Base-by-base conservation (phyloP, 106 monocot species). In the Phalaenopsis aphrodite region DNA sequence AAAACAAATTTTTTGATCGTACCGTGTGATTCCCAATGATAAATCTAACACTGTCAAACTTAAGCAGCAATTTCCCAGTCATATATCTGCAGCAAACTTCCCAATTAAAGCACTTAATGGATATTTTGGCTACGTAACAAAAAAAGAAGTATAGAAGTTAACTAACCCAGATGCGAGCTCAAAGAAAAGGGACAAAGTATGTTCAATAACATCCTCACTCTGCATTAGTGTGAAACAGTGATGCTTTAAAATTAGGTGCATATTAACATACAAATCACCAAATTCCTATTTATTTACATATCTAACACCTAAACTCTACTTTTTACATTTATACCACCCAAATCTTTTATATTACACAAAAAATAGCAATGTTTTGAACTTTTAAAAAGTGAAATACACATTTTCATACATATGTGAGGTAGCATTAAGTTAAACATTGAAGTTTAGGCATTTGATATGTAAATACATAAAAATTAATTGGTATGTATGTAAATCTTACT, bases 41-140 rank as follows among this genome's bases (percentile, higher is more conserved):
- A 83, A 89, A 99, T 75, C 91, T 99, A 37, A 95, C 84, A 79
- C 91, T 83, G 75, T 99, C 98, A 85, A 99, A 85, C 84, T 99
- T 99, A 75, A 99, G 94, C 56, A 99, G 85, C n/a, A 99, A 85
- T 64, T 99, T 99, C 80, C 98, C 98, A 83, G 98, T 95, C 98
- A 99, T 99, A 80, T 93, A 99, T 36, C 98, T 99, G 88, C 78
- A 86, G 84, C 17, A 17, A 87, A 84, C 75, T 75, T 73, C 47
- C 81, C 37, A 79, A 83, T 67, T 48, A 84, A 47, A 7, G 45
- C 41, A 71, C 8, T 41, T 45, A 3, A 84, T 12, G 24, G 52
- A 3, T 16, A 78, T 78, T 16, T 65, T 18, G 73, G 11, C 23
- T 76, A 61, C 21, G 5, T 14, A 75, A 10, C 30, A 74, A 1